Percentiles rank a stretch among this genome's conserved stretches.
phyloP scores from a whole-genome alignment of 192 early-diverging fungal genomes.

The Backusella circina region DNA sequence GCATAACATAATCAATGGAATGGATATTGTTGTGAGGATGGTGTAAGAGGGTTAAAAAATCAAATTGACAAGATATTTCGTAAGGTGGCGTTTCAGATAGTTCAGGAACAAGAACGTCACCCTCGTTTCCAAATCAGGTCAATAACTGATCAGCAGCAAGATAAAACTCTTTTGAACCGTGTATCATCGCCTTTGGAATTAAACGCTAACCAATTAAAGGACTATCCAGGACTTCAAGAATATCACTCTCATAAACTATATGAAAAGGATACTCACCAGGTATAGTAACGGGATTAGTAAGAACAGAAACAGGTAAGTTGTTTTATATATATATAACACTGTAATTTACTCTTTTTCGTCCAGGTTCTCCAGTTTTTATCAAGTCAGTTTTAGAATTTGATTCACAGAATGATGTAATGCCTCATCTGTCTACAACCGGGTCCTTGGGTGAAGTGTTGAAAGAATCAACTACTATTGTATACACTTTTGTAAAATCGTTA shows the following conservation, averaged over 20 bases:
- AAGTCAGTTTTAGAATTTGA: conserved; percentile 86
- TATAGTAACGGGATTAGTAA: conserved; percentile 94
- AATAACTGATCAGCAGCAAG: conserved; percentile 2
- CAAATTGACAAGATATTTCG: conserved; percentile 98
- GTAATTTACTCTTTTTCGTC: conserved; percentile 21
- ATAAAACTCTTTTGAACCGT: conserved; percentile 44
- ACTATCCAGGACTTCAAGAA: conserved; percentile 85
- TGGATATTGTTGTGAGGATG: conserved; percentile 94
- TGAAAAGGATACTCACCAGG: conserved; percentile 70
- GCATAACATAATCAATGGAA: conserved; percentile 77
- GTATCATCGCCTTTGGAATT: conserved; percentile 57
- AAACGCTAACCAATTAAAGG: conserved; percentile 71
- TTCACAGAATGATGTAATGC: conserved; percentile 45
- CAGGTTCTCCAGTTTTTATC: conserved; percentile 85
- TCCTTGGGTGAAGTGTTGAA: conserved; percentile 99
- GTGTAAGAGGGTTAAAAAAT: conserved; percentile 96
- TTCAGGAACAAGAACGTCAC: not conserved
- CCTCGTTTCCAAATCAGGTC: not conserved
- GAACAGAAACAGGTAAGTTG: conserved; percentile 82
- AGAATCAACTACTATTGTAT: conserved; percentile 91
- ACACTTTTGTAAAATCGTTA: conserved; percentile 89
- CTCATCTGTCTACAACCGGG: conserved; percentile 78
- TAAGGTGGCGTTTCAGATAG: conserved; percentile 70
- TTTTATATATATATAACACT: not conserved
- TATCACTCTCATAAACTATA: conserved; percentile 88